Base-by-base conservation (phyloP, 2,329 filamentous ascomycete genomes). In the Fonsecaea monophora region DNA sequence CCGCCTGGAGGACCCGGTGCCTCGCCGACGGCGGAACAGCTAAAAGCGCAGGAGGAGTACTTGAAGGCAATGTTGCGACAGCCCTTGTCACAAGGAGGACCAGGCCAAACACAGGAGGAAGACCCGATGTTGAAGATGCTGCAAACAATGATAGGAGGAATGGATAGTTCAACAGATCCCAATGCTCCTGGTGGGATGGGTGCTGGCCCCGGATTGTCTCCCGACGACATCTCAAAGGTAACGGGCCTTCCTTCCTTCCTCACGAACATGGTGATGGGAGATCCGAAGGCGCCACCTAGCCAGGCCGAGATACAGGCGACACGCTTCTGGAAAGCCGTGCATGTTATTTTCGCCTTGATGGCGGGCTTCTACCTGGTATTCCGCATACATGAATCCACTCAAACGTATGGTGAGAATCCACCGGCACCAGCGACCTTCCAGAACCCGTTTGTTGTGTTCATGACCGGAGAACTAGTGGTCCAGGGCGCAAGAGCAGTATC, bases 101-200 rank as follows among this genome's bases (percentile, higher is more conserved):
- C 62, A 64, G 77, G 79, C 64, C 78, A 70, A 62, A 76, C 12
- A 76, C 77, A 32, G 68, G 79, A 65, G 78, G 77, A 67, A 38
- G 84, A 86, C 69, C 84, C 84, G 3, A 84, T 85, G 82, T 77
- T 83, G 76, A 78, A 79, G 68, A 82, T 86, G 80, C 78, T 86
- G 72, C 82, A 84, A 73, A 81, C 84, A 70, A 79, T 85, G 74
- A 77, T 84, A 73, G 79, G 78, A 6, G 80, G 76, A 12, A 70
- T 72, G 53, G 64, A 64, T 13, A 62, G 64, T 21, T n/a, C 53
- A 34, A 55, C 32, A 34, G 64, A 68, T 61, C 64, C 69, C 21
- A 68, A 64, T 30, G 54, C 60, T 15, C 57, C 69, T 63, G 68
- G 54, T 9, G 60, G 63, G 1, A 57, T 68, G 42, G 66, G 66